Evolutionary conservation across 169 alveolate species (phyloP), one percentile per base, ranked within the genome.

Genomic region (Babesia caballi): DNA sequence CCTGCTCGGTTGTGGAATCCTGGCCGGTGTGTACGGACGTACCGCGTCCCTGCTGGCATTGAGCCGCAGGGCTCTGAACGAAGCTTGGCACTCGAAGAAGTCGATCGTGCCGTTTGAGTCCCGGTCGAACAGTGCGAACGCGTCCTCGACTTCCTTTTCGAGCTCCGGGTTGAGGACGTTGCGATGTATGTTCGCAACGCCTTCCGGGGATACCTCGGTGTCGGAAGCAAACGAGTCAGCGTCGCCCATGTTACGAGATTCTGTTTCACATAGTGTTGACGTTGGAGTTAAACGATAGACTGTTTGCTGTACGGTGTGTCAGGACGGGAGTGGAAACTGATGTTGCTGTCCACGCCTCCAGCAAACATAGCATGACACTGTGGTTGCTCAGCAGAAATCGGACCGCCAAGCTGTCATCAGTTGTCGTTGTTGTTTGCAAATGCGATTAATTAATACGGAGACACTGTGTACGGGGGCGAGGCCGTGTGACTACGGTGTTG

Each of bases 41-140:
- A 81, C 88, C 56, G 76, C 44, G 21, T 63, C 80, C 8, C 65
- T 40, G n/a, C 81, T 60, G 14, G 81, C 58, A 38, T 69, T 65
- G 42, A 81, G 72, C 49, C 88, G 50, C 6, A 81, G 74, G 33
- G 88, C 88, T 38, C 76, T 46, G 70, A 81, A 81, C n/a, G 88
- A 78, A 3, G 84, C 88, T 51, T 81, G 83, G 36, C 88, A 81
- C 33, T 81, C 84, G 57, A 70, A 70, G 23, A 81, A 69, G 28
- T 66, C 77, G 19, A 81, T 35, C 21, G 36, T 21, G 6, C 78
- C 56, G 33, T 69, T 68, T 7, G 73, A 80, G 33, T 69, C 69
- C 19, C 56, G 60, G 65, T 81, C 88, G 51, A 81, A 81, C 38
- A 81, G 52, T 38, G 50, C 33, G 47, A 81, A 81, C 9, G 88